A percentile compares a stretch with the other conserved stretches of the same genome.
phyloP scores from a whole-genome alignment of 2,329 filamentous ascomycete species.

The Penicillium sp. region DNA sequence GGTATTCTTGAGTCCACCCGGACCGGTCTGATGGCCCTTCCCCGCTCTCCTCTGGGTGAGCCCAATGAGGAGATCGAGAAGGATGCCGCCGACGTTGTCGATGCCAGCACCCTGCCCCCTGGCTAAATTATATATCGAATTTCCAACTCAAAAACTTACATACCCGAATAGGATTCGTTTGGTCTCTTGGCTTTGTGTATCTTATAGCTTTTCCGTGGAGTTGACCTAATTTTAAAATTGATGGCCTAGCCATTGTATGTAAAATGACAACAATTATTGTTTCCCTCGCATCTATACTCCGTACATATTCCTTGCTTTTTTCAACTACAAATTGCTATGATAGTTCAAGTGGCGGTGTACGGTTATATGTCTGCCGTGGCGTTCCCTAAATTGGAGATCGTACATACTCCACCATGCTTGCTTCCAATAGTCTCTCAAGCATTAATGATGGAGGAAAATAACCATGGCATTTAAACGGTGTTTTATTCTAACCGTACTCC shows the following conservation, averaged over 20 bases:
- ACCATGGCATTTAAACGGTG: neutral
- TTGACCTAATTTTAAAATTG: conserved; percentile 10
- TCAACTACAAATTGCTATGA: neutral
- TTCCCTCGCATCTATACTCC: neutral
- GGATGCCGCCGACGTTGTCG: conserved; percentile 91
- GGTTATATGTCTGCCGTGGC: neutral
- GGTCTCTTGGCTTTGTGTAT: conserved; percentile 14
- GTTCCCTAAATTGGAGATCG: neutral
- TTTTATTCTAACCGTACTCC: neutral
- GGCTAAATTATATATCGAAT: conserved; percentile 56
- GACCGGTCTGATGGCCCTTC: conserved; percentile 94
- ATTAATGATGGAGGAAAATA: neutral
- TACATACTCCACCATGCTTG: neutral
- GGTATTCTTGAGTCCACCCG: conserved; percentile 94
- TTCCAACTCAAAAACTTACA: conserved; percentile 23
- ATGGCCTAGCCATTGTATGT: conserved; percentile 11
- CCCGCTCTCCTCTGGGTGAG: conserved; percentile 81
- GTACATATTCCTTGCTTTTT: neutral
- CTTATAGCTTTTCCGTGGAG: conserved; percentile 10
- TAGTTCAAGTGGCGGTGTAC: neutral
- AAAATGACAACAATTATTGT: conserved; percentile 12
- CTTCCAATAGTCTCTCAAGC: neutral
- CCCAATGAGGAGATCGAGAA: conserved; percentile 71
- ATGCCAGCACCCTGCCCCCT: conserved; percentile 88
- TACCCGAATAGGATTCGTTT: conserved; percentile 23